phyloP scores from a whole-genome alignment of 2,329 filamentous ascomycete species.

The Aspergillus costaricaensis region DNA sequence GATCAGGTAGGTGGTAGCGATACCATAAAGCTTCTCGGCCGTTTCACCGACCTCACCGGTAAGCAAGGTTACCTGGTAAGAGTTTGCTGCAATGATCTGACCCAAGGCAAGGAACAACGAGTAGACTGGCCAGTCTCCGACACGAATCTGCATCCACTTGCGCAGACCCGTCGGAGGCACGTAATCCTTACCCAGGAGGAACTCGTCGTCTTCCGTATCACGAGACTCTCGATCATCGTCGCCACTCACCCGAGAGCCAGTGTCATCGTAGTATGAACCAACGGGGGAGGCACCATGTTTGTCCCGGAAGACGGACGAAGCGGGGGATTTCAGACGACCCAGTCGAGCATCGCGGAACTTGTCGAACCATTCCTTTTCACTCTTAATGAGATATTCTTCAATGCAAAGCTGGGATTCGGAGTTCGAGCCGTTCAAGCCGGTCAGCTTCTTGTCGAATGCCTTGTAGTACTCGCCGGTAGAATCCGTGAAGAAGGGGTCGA shows the following conservation, averaged over 20 bases:
- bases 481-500: constrained; percentile 68
- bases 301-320: constrained; percentile 30
- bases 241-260: constrained; percentile 31
- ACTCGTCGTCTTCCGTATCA: constrained; percentile 50
- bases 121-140: constrained; percentile 65
- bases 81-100: constrained; percentile 65
- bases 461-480: constrained; percentile 61
- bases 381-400: constrained; percentile 64
- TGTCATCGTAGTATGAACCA: constrained; percentile 43
- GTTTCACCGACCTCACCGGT: constrained; percentile 63
- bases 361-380: constrained; percentile 67
- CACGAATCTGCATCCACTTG: constrained; percentile 55
- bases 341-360: constrained; percentile 60
- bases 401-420: constrained; percentile 63
- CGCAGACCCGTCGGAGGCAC: constrained; percentile 57
- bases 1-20: constrained; percentile 60
- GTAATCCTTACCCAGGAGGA: constrained; percentile 58
- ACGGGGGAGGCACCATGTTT: constrained; percentile 38
- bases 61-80: constrained; percentile 68
- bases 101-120: constrained; percentile 61
- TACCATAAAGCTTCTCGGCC: constrained; percentile 59
- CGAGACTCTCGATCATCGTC: constrained; percentile 27
- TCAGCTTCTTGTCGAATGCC: constrained; percentile 59
- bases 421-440: constrained; percentile 56
- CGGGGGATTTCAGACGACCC: constrained; percentile 48